Evolutionary conservation across 345 rosid species (phyloP).

Genomic region (Mallotus nudiflorus): DNA sequence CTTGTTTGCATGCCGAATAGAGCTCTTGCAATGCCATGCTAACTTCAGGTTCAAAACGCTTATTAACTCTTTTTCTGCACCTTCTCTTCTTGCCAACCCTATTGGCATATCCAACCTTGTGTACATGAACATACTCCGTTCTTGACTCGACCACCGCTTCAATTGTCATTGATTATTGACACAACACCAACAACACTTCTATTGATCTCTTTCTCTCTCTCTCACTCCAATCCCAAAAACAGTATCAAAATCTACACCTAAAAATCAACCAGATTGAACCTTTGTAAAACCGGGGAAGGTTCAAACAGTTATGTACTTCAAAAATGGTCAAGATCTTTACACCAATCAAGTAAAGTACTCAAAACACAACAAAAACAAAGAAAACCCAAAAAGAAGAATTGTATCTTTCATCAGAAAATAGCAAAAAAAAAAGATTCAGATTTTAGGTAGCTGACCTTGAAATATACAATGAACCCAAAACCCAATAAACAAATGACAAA

Average conservation of each 20-base stretch:
- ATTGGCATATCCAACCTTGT: constrained; percentile 40
- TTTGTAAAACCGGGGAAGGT: not conserved
- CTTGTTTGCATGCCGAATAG: constrained; percentile 41
- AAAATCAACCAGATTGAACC: not conserved
- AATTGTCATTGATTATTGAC: constrained; percentile 29
- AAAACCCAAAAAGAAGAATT: not conserved
- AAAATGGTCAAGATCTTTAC: not conserved
- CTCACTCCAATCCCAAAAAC: not conserved
- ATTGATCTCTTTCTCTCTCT: too few relatives aligned
- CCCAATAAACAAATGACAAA: not conserved
- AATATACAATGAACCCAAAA: not conserved
- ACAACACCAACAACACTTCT: too few relatives aligned
- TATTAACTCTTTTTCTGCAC: constrained; percentile 13
- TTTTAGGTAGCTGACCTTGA: not conserved
- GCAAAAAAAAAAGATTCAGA: not conserved
- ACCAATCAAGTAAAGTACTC: not conserved
- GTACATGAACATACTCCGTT: constrained; percentile 21
- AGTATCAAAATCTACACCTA: not conserved
- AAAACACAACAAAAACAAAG: not conserved
- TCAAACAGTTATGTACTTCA: not conserved
- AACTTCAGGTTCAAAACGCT: not conserved
- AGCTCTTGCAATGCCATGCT: constrained; percentile 46
- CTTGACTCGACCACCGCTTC: constrained; percentile 40
- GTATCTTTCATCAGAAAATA: not conserved
- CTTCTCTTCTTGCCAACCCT: constrained; percentile 35